Evolutionary conservation across 140 eudicot genomes (phyloP).

Genomic region (Anethum foeniculum): DNA sequence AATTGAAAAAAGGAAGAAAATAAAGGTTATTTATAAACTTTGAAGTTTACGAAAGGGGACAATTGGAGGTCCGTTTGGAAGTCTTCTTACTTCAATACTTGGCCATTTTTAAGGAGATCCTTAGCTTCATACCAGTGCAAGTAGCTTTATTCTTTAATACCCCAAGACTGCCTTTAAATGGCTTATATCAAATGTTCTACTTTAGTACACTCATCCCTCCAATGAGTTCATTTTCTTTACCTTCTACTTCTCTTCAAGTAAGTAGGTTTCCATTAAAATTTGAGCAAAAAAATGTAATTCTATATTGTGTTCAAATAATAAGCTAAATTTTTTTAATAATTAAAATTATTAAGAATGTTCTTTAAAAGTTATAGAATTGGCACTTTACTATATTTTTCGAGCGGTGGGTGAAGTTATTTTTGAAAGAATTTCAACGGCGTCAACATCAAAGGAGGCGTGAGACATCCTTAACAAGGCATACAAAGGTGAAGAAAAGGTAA

Average conservation of each 20-base stretch:
- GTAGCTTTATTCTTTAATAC: not conserved
- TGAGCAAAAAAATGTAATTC: not conserved
- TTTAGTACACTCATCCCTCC: not conserved
- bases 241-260: not conserved
- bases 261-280: slow-evolving; percentile 14
- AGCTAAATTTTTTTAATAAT: no score
- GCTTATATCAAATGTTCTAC: not conserved
- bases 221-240: slow-evolving; percentile 23
- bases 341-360: no score
- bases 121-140: slow-evolving; percentile 6
- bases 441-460: no score
- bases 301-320: no score
- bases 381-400: no score
- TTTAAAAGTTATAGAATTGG: no score
- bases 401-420: no score
- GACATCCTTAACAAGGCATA: no score
- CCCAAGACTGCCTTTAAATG: not conserved
- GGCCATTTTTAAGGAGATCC: slow-evolving; percentile 7
- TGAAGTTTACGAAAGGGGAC: not conserved
- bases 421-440: no score
- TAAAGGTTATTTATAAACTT: not conserved
- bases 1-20: not conserved
- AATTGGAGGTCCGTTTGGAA: not conserved
- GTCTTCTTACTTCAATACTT: not conserved
- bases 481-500: no score